These are phyloP conservation scores for Paradendryphiella salina DNA, from an alignment of 2,329 filamentous ascomycete species.

Conservation along the genomic window DNA sequence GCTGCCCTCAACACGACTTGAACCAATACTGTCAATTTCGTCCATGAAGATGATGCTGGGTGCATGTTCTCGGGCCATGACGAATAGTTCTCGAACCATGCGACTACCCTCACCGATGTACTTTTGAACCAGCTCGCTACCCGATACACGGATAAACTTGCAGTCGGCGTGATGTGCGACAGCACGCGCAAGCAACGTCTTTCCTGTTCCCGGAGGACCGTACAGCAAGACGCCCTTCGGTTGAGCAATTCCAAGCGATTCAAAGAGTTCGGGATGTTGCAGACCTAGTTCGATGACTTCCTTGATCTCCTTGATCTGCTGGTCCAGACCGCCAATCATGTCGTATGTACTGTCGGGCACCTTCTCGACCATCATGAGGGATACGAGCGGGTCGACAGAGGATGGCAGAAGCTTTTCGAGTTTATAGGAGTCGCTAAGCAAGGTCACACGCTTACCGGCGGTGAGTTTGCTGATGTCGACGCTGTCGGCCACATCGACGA, in stretches of 20 bases:
- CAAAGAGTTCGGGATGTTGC: slow-evolving; percentile 97
- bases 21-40: slow-evolving; percentile 98
- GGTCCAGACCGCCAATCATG: slow-evolving; percentile 98
- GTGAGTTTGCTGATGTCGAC: slow-evolving; percentile 96
- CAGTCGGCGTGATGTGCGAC: slow-evolving; percentile 98
- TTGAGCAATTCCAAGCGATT: slow-evolving; percentile 97
- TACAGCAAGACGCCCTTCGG: slow-evolving; percentile 97
- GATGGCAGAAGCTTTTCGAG: slow-evolving; percentile 98
- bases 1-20: slow-evolving; percentile 92
- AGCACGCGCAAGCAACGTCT: slow-evolving; percentile 91
- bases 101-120: slow-evolving; percentile 98
- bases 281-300: slow-evolving; percentile 98
- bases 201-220: slow-evolving; percentile 94
- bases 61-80: slow-evolving; percentile 98
- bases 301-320: slow-evolving; percentile 99
- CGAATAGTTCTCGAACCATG: slow-evolving; percentile 98
- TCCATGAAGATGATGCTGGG: slow-evolving; percentile 99
- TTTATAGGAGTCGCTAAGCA: slow-evolving; percentile 97
- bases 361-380: slow-evolving; percentile 99
- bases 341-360: slow-evolving; percentile 99
- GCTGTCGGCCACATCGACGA: slow-evolving; percentile 91
- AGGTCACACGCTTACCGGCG: slow-evolving; percentile 93
- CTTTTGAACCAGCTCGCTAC: slow-evolving; percentile 96
- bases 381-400: slow-evolving; percentile 96
- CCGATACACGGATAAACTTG: slow-evolving; percentile 97